Base-by-base conservation (phyloP, 1,284 basidiomycete genomes). In the Microbotryum silenes-acaulis region DNA sequence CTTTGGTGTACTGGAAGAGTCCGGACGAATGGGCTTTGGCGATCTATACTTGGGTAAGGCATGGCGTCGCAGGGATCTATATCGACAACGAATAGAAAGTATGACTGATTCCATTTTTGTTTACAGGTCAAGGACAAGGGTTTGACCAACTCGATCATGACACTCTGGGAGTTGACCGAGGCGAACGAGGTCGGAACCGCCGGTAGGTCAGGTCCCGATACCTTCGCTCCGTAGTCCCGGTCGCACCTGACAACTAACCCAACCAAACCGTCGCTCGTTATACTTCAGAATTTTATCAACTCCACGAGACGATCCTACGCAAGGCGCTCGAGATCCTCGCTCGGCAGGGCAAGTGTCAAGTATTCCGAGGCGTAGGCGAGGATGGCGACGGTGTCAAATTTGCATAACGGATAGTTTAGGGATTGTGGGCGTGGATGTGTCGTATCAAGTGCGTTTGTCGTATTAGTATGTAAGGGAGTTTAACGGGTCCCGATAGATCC, bases 81-180 rank as follows among this genome's bases (percentile, higher is more conserved):
- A 42, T 18, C 37, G 14, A 18, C 16, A 14, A 42, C 6, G 6
- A 16, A 42, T 5, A 14, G 37, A 18, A 18, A 18, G 2, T 5
- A 5, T 42, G 5, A 18, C 37, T 42, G 16, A 42, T 16, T 18
- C 12, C 14, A 42, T 14, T 42, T 1, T 42, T n/a, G 7, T 9
- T 25, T 16, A 2, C 65, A 80, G 78, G 72, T 79, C 37, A 74
- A 74, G n/a, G 76, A 77, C 20, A 80, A 78, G 29, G 81, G 81
- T 1, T 75, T 80, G 64, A 78, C 75, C 29, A 75, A 76, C 47
- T 76, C 75, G 37, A 80, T 82, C 70, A 75, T 82, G 75, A 82
- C 81, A 0, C 77, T 81, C 54, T 81, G 79, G 66, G 81, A 82
- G 69, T 72, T 82, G 23, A 77, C 75, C 0, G 78, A 80, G 56